Base-by-base conservation (phyloP, 805 yeast genomes). In the Saturnispora kantuleensis region DNA sequence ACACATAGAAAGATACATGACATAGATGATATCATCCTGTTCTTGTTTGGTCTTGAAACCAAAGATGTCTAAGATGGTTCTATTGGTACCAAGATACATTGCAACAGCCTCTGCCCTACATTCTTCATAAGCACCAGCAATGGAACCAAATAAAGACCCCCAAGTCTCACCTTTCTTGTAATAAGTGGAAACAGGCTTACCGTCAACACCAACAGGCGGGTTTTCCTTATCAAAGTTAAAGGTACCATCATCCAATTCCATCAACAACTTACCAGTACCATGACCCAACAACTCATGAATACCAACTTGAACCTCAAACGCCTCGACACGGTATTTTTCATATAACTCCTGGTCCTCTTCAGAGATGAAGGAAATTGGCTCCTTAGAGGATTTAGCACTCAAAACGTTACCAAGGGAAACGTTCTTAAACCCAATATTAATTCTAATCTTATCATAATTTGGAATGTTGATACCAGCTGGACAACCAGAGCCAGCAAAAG, bases 391-490 rank as follows among this genome's bases (percentile, higher is more conserved):
- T 50, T 79, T 78, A 18, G 95, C 85, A 51, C 79, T 77, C 52
- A 87, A 65, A 39, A 87, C 86, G 61, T 87, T 87, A 21, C 96
- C 96, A 50, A 87, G 69, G 2, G 95, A 84, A 30, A 87, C 96
- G 55, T 87, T 87, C 60, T 87, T 87, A 68, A 87, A 87, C 1
- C 96, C 96, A 56, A 79, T 64, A 47, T 79, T 84, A 58, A 85
- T 70, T 56, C 96, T 73, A 45, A 86, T 88, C 57, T 85, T 95
- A 61, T 87, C 95, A 63, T 87, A 87, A 64, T 87, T 87, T 48
- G 96, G 96, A 51, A 87, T 84, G 58, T 87, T 87, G 61, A 87
- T 87, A 44, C 96, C 96, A 0, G 95, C 95, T 12, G 96, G 96
- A 42, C 84, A 78, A 39, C 95, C 95, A 32, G 88, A 77, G 3